Evolutionary conservation across 2,329 filamentous ascomycete genomes (phyloP).

Genomic region (Ophiostoma montium): DNA sequence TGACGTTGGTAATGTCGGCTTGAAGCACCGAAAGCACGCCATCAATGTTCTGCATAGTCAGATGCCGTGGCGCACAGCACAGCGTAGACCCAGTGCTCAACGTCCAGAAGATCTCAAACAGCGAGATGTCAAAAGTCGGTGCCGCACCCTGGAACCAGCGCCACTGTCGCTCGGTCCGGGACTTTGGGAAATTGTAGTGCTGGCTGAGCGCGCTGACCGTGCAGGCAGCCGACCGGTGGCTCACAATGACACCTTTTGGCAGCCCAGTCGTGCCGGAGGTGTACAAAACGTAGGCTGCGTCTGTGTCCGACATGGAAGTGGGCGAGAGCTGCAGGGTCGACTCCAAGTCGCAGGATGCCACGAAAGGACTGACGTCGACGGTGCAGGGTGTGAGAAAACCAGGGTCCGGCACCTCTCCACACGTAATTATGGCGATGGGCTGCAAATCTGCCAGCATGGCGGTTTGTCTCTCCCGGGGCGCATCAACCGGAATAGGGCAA

Average conservation of each 20-base stretch:
- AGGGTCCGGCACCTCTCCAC: too few relatives aligned
- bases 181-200: constrained; percentile 6
- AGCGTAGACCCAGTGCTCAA: constrained; percentile 20
- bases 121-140: constrained; percentile 19
- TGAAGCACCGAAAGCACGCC: constrained; percentile 17
- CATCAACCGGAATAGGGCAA: constrained; percentile 24
- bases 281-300: constrained; percentile 26
- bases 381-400: too few relatives aligned
- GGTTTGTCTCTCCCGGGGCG: constrained; percentile 17
- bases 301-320: neutral
- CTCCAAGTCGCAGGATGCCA: too few relatives aligned
- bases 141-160: constrained; percentile 25
- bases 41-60: constrained; percentile 17
- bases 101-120: constrained; percentile 14
- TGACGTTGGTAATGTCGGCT: constrained; percentile 25
- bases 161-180: constrained; percentile 9
- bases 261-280: constrained; percentile 45
- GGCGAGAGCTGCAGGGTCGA: too few relatives aligned
- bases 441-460: constrained; percentile 4
- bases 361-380: too few relatives aligned
- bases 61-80: constrained; percentile 19
- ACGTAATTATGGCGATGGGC: too few relatives aligned
- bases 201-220: constrained; percentile 20
- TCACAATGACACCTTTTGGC: constrained; percentile 45
- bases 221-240: constrained; percentile 26